These are phyloP conservation scores for Fusarium kyushuense DNA, from an alignment of 2,329 filamentous ascomycete genomes.

Conservation along the genomic window DNA sequence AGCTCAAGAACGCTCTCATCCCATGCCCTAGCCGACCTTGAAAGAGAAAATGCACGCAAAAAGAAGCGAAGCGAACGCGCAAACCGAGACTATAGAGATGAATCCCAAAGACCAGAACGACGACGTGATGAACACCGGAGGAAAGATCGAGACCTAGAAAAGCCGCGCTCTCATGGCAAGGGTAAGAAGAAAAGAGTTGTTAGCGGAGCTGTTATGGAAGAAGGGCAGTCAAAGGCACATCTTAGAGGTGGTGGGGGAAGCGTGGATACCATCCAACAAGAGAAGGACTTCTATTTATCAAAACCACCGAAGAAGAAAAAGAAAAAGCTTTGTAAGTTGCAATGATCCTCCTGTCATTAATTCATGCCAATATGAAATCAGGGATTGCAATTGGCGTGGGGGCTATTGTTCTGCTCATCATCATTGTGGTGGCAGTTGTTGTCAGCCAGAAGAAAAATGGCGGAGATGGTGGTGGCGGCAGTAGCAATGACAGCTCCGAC, in stretches of 20 bases:
- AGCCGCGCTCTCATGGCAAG: slow-evolving; percentile 53
- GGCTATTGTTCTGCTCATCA: slow-evolving; percentile 71
- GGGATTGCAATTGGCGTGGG: slow-evolving; percentile 68
- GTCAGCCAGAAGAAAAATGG: slow-evolving; percentile 72
- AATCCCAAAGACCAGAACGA: slow-evolving; percentile 51
- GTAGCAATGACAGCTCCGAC: slow-evolving; percentile 44
- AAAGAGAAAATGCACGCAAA: slow-evolving; percentile 67
- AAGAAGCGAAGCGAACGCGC: slow-evolving; percentile 52
- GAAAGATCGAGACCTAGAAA: slow-evolving; percentile 42
- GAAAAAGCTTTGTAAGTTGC: slow-evolving; percentile 70
- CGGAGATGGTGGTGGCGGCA: slow-evolving; percentile 49
- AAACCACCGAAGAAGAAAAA: slow-evolving; percentile 61
- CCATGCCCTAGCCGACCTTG: slow-evolving; percentile 74
- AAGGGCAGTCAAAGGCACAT: slow-evolving; percentile 63
- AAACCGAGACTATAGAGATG: slow-evolving; percentile 28
- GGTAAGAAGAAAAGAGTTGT: slow-evolving; percentile 71
- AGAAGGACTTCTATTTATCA: slow-evolving; percentile 61
- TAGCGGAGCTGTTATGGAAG: slow-evolving; percentile 76
- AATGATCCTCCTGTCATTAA: slow-evolving; percentile 1
- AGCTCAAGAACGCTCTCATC: slow-evolving; percentile 55
- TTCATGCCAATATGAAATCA: slow-evolving; percentile 47
- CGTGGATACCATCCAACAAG: slow-evolving; percentile 59
- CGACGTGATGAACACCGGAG: slow-evolving; percentile 43
- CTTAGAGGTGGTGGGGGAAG: slow-evolving; percentile 59
- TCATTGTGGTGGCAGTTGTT: slow-evolving; percentile 76